These are phyloP conservation scores for Coemansia sp. DNA, from an alignment of 371 early-diverging fungal genomes.

Conservation along the genomic window DNA sequence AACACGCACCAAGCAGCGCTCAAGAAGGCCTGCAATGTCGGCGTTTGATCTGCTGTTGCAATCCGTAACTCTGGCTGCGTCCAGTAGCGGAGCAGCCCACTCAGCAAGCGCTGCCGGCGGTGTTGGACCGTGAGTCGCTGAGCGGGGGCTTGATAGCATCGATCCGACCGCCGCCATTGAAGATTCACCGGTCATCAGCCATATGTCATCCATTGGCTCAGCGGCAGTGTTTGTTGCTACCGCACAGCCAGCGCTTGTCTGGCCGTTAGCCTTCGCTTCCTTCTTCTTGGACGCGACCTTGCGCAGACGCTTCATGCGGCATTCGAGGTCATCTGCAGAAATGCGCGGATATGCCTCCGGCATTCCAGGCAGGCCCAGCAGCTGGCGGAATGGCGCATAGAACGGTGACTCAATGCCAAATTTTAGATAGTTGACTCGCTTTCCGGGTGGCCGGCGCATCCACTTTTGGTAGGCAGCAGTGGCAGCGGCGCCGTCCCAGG, in stretches of 20 bases:
- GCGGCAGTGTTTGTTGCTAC: not conserved
- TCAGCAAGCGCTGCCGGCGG: not conserved
- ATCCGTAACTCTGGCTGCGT: not conserved
- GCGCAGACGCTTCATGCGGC: constrained; percentile 32
- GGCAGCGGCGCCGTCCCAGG: constrained; percentile 22
- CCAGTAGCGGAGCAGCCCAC: constrained; percentile 24
- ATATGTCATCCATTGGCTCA: constrained; percentile 7
- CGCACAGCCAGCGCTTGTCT: constrained; percentile 1
- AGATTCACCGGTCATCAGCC: constrained; percentile 33
- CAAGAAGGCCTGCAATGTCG: constrained; percentile 12
- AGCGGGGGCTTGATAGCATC: constrained; percentile 3
- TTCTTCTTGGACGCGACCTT: constrained; percentile 13
- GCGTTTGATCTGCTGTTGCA: not conserved
- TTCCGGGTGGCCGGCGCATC: constrained; percentile 51
- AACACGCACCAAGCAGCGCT: constrained; percentile 49
- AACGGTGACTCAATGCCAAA: constrained; percentile 55
- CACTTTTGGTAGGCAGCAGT: constrained; percentile 28
- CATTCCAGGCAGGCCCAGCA: constrained; percentile 24
- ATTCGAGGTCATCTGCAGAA: constrained; percentile 26
- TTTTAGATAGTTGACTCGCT: constrained; percentile 56
- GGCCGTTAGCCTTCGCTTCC: not conserved
- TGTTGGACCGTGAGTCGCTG: not conserved
- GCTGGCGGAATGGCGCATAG: constrained; percentile 49
- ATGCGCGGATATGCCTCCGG: constrained; percentile 22
- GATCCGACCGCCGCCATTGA: constrained; percentile 8